Percentiles rank a stretch among this genome's conserved stretches.
These are phyloP conservation scores for Stipa capillata DNA, from an alignment of 176 grass and related monocot species.

Conservation along the genomic window DNA sequence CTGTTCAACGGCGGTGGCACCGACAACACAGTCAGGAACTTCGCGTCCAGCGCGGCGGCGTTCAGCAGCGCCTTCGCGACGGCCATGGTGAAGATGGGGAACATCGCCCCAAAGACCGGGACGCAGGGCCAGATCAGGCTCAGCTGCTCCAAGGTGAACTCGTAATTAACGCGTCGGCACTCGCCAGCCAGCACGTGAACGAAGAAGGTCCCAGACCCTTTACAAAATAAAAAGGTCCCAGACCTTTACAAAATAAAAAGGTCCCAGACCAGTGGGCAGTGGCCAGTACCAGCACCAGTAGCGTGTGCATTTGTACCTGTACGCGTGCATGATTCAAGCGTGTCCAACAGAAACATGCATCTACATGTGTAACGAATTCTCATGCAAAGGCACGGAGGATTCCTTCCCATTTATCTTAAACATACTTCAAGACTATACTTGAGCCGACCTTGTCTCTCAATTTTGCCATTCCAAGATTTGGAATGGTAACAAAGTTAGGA, in stretches of 20 bases:
- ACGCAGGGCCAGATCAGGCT: conserved; percentile 29
- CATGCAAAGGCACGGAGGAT: background rate
- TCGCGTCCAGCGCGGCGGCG: conserved; percentile 11
- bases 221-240: too few species aligned
- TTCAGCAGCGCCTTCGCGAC: conserved; percentile 41
- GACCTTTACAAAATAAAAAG: too few species aligned
- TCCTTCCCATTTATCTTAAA: background rate
- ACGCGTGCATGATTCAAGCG: too few species aligned
- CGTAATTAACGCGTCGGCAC: background rate
- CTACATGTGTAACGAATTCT: background rate
- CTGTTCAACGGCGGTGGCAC: conserved; percentile 41
- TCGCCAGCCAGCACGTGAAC: background rate
- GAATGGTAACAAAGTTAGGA: too few species aligned
- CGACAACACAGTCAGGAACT: conserved; percentile 41
- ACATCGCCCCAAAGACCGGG: conserved; percentile 14
- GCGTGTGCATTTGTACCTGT: background rate
- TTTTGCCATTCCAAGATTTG: too few species aligned
- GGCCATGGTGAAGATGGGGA: conserved; percentile 54
- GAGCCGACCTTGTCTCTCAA: too few species aligned
- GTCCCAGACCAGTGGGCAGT: too few species aligned
- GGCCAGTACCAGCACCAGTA: background rate
- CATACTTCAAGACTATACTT: background rate
- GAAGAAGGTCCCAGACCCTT: too few species aligned
- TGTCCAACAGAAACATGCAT: too few species aligned
- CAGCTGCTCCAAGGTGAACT: conserved; percentile 29